Evolutionary conservation across 2,329 filamentous ascomycete genomes (phyloP).

Genomic region (Aureobasidium sp.): DNA sequence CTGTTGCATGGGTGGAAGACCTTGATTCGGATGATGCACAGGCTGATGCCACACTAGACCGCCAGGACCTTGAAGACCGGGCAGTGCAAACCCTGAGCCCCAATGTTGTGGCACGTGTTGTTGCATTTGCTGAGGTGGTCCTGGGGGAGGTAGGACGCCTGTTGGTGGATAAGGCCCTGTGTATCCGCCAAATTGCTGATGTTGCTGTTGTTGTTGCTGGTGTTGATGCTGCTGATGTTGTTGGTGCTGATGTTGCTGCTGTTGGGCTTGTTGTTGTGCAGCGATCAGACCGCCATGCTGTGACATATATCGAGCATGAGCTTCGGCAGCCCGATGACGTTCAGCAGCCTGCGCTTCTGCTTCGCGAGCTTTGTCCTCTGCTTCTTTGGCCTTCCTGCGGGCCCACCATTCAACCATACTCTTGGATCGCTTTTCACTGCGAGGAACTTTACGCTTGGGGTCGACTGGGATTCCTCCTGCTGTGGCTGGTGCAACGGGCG

Average conservation of each 20-base stretch:
- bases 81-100: background rate
- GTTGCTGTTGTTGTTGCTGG: background rate
- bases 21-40: background rate
- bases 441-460: constrained; percentile 20
- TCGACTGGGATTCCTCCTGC: background rate
- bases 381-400: constrained; percentile 31
- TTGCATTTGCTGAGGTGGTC: background rate
- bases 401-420: constrained; percentile 42
- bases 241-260: constrained; percentile 1
- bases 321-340: constrained; percentile 7
- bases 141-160: background rate
- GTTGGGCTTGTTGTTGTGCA: constrained; percentile 12
- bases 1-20: background rate
- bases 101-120: constrained; percentile 4
- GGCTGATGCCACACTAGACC: background rate
- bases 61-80: background rate
- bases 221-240: constrained; percentile 2
- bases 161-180: constrained; percentile 6
- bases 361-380: constrained; percentile 15
- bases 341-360: constrained; percentile 1
- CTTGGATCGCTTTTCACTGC: constrained; percentile 37
- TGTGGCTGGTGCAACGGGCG: background rate
- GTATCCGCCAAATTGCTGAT: constrained; percentile 7
- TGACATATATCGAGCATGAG: constrained; percentile 3
- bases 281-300: constrained; percentile 8